Conservation (phyloP, 768 basidiomycete species). For the Tulasnella sp. region DNA sequence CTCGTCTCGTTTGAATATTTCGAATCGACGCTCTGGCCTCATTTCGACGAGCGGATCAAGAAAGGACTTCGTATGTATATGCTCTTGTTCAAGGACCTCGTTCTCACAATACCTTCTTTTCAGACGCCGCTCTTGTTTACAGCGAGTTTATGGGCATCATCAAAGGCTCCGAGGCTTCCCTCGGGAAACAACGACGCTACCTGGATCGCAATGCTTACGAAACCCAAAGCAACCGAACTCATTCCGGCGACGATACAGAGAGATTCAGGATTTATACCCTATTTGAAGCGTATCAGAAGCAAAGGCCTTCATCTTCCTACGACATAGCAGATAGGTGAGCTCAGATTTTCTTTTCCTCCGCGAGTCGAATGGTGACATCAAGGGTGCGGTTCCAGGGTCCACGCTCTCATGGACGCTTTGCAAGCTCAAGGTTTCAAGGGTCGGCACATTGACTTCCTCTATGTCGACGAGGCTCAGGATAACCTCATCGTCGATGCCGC, state of each 20-base stretch:
- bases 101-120: not conserved
- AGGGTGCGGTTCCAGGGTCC: not conserved
- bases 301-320: constrained; percentile 35
- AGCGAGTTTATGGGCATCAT: constrained; percentile 31
- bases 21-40: not conserved
- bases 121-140: constrained; percentile 13
- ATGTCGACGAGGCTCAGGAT: constrained; percentile 67
- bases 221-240: constrained; percentile 38
- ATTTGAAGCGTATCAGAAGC: constrained; percentile 40
- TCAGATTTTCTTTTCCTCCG: not conserved
- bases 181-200: constrained; percentile 27
- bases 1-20: constrained; percentile 10
- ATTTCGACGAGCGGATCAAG: not conserved
- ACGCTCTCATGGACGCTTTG: constrained; percentile 35
- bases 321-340: constrained; percentile 51
- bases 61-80: not conserved
- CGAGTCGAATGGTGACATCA: not conserved
- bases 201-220: constrained; percentile 38
- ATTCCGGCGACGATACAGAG: constrained; percentile 42
- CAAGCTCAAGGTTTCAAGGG: constrained; percentile 27
- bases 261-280: constrained; percentile 40
- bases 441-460: constrained; percentile 45
- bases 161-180: constrained; percentile 48
- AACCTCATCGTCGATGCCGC: constrained; percentile 54
- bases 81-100: not conserved